These are phyloP conservation scores for Larix kaempferi DNA, from an alignment of 75 land plant genomes.

Conservation along the genomic window DNA sequence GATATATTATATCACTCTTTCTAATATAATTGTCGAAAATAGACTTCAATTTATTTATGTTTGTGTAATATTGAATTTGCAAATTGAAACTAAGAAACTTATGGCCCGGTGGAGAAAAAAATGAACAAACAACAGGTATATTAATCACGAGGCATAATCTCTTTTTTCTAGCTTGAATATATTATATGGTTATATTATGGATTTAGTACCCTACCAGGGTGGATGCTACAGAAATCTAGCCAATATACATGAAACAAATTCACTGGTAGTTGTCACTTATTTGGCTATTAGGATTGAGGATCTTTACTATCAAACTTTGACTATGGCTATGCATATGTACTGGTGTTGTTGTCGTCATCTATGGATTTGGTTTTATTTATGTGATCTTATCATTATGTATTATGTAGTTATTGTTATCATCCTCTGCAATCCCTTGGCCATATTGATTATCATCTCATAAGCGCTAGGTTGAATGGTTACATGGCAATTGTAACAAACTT, in stretches of 20 bases:
- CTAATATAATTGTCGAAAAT: background rate
- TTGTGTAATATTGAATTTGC: constrained; percentile 12
- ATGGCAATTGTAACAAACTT: too few relatives aligned
- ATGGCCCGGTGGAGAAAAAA: constrained; percentile 88
- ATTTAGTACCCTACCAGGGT: constrained; percentile 4
- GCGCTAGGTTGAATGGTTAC: too few relatives aligned
- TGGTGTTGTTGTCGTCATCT: constrained; percentile 9
- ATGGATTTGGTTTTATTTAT: background rate
- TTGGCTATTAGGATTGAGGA: constrained; percentile 99
- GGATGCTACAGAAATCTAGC: constrained; percentile 78
- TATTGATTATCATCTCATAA: constrained; percentile 72
- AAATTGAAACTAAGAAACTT: constrained; percentile 98
- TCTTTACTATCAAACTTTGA: constrained; percentile 96
- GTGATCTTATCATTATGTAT: background rate
- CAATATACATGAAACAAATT: constrained; percentile 93
- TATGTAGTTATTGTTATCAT: background rate
- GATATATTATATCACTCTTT: background rate
- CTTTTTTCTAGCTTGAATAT: background rate
- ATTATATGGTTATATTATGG: background rate
- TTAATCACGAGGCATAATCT: background rate
- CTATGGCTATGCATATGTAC: constrained; percentile 93
- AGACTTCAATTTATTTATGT: background rate
- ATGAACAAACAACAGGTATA: constrained; percentile 75
- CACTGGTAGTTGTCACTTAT: constrained; percentile 96
- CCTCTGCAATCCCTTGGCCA: constrained; percentile 79